Evolutionary conservation across 352 stramenopile genomes (phyloP), one percentile per base, ranked within the genome.

Genomic region (Globisporangium barbulae): DNA sequence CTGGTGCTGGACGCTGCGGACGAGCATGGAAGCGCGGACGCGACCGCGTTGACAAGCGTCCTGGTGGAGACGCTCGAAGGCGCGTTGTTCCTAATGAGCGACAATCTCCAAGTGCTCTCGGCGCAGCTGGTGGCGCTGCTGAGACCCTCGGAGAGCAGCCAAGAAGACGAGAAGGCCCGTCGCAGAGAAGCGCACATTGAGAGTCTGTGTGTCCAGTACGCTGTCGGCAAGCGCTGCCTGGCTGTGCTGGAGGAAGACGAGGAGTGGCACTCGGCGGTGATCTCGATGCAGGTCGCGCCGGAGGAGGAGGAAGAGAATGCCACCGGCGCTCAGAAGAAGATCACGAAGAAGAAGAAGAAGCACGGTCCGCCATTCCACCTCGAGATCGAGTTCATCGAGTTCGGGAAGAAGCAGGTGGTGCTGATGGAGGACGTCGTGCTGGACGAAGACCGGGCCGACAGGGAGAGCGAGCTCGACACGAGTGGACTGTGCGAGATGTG

Each of bases 401-500:
- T 91, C 54, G 84, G 79, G 62, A 91, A 93, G 72, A 77, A 78
- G 54, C 81, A 92, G 53, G 49, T 79, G 31, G 71, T 83, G 15
- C n/a, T 39, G 13, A 69, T 89, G 37, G 70, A 81, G 25, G 73
- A 88, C 13, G 54, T 95, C 9, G 82, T 95, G 58, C 53, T 93
- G 64, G 78, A 89, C 33, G 78, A 94, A 65, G 75, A 94, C 55
- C 66, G 91, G n/a, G 81, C 80, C 9, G 78, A 91, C 52, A 61
- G 74, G 37, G 70, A 79, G 12, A 88, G 89, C 57, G 75, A 81
- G 39, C 71, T 75, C 5, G 70, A 67, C 17, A 35, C 41, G 25
- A 55, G n/a, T 10, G 73, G 66, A 19, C 41, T 80, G 39, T 98
- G 95, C 53, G 83, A 80, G 61, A 90, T 98, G 70, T 98, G 95